These are phyloP conservation scores for Trichophyton simii DNA, from an alignment of 2,329 filamentous ascomycete species.

Conservation along the genomic window DNA sequence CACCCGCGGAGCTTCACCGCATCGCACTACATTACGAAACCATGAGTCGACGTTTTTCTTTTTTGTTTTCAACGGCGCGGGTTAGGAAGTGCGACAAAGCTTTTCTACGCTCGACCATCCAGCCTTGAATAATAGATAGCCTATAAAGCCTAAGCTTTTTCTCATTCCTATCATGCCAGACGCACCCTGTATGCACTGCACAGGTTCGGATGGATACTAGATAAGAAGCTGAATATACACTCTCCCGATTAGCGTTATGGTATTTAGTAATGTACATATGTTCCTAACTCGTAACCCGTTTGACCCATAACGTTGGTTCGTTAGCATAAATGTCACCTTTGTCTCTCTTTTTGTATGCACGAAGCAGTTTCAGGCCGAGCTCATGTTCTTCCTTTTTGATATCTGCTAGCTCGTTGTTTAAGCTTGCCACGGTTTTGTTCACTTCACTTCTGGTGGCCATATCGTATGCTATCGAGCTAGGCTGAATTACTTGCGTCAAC, in stretches of 20 bases:
- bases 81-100: neutral
- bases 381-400: constrained; percentile 68
- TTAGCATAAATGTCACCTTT: constrained; percentile 39
- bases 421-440: constrained; percentile 51
- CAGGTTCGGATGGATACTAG: neutral
- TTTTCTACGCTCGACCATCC: neutral
- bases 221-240: neutral
- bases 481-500: constrained; percentile 66
- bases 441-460: constrained; percentile 48
- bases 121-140: neutral
- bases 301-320: constrained; percentile 61
- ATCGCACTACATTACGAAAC: neutral
- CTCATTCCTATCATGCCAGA: neutral
- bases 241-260: neutral
- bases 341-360: constrained; percentile 63
- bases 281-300: constrained; percentile 54
- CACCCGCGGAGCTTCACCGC: neutral
- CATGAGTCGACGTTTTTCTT: neutral
- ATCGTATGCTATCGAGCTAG: constrained; percentile 52
- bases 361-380: constrained; percentile 59
- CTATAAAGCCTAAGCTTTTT: neutral
- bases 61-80: neutral
- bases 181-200: neutral
- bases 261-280: neutral
- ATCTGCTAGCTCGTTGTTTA: constrained; percentile 57